These are phyloP conservation scores for Apiospora koreana DNA, from an alignment of 2,329 filamentous ascomycete genomes.

Conservation along the genomic window DNA sequence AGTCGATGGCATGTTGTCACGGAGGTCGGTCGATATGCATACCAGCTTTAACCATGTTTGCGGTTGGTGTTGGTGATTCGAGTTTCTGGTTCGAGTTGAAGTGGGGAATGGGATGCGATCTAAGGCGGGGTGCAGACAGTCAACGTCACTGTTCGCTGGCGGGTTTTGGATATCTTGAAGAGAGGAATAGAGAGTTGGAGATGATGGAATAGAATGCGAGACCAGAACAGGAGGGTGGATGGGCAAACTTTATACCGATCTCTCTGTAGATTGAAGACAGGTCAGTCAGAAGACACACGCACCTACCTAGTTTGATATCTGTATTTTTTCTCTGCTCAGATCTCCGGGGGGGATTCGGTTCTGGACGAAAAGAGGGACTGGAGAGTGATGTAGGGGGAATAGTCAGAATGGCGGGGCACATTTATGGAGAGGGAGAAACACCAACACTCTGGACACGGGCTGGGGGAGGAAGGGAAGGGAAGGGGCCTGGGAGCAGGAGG, in stretches of 20 bases:
- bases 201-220: not conserved
- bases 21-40: conserved; percentile 24
- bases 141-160: not conserved
- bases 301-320: conserved; percentile 4
- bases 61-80: conserved; percentile 19
- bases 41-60: conserved; percentile 64
- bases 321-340: not conserved
- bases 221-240: not conserved
- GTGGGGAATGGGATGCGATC: conserved; percentile 10
- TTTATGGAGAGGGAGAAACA: conserved; percentile 1
- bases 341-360: conserved; percentile 7
- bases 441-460: conserved; percentile 6
- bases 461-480: not conserved
- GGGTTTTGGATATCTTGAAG: not conserved
- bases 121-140: conserved; percentile 8
- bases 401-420: not conserved
- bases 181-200: not conserved
- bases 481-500: not conserved
- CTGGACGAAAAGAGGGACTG: conserved; percentile 6
- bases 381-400: not conserved
- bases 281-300: not conserved
- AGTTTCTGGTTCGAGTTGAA: not conserved
- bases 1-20: not conserved
- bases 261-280: not conserved
- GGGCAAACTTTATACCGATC: not conserved